Evolutionary conservation across 2,329 filamentous ascomycete genomes (phyloP), one percentile per base, ranked within the genome.

Genomic region (Curvularia eragrostidis): DNA sequence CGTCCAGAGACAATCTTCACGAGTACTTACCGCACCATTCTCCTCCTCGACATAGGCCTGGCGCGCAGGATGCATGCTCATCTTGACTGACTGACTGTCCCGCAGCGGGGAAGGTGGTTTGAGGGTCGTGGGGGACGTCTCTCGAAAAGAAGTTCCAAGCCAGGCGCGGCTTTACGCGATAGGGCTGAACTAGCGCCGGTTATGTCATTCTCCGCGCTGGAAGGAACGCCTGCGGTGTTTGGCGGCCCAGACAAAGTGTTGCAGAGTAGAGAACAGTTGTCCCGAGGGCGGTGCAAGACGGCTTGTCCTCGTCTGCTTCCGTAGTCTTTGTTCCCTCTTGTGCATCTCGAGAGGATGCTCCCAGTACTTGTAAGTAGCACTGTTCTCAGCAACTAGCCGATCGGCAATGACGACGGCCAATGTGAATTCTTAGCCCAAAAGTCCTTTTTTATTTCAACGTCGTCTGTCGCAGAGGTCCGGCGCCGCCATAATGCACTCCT

Each of bases 11-110:
- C 19, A 18, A 3, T 19, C 10, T n/a, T 9, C 24, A 9, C n/a
- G 18, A n/a, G 21, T 51, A 71, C 85, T 82, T 84, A 90, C 89
- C 82, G 89, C 85, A 52, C 83, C 78, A 73, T 86, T 83, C 42
- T 82, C 88, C 74, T 97, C 94, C 83, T 98, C 94, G 64, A 98
- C 93, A 78, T 96, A 97, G 41, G 94, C 94, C 79, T 94, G 90
- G 65, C 95, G 87, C 76, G 94, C 88, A 57, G 94, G 94, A 82
- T 97, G 94, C 81, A 96, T 84, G 75, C 80, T 84, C 74, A 77
- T 78, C 19, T 62, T 73, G 69, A 39, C 51, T 50, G 15, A 38
- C 28, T 36, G 23, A 57, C 50, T 44, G 51, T 53, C 58, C 59
- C 62, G 42, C 56, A 34, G 58, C 52, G 64, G 56, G 59, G 56